These are phyloP conservation scores for Powellomyces hirtus DNA, from an alignment of 192 early-diverging fungal genomes.

Conservation along the genomic window DNA sequence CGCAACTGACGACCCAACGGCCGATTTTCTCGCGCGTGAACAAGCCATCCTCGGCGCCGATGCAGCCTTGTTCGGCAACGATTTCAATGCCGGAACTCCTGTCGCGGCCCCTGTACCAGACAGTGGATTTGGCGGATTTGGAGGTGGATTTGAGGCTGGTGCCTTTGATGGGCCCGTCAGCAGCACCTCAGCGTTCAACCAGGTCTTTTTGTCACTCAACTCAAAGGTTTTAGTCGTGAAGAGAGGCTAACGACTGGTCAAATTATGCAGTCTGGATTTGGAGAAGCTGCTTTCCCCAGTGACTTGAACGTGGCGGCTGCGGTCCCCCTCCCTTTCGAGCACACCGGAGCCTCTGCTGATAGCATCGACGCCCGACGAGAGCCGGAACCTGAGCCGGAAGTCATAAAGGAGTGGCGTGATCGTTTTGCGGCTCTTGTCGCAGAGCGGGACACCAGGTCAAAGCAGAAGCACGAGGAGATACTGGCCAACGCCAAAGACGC, in stretches of 20 bases:
- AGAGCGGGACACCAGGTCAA: conserved; percentile 41
- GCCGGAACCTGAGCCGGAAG: conserved; percentile 27
- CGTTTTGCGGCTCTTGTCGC: conserved; percentile 40
- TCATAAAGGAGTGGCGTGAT: conserved; percentile 41
- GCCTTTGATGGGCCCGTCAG: no score
- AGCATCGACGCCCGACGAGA: conserved; percentile 1
- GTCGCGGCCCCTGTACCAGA: neutral
- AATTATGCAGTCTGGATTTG: conserved; percentile 8
- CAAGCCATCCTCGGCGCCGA: conserved; percentile 50
- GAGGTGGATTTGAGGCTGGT: neutral
- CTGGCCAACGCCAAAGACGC: conserved; percentile 43
- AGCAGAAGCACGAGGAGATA: conserved; percentile 41
- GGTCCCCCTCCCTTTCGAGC: neutral
- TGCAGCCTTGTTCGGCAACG: conserved; percentile 54
- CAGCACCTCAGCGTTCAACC: no score
- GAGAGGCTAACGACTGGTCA: no score
- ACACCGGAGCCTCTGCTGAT: conserved; percentile 16
- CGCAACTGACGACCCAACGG: conserved; percentile 32
- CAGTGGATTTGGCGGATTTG: conserved; percentile 3
- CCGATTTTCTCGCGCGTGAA: conserved; percentile 57
- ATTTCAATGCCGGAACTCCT: neutral
- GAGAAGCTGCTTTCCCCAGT: neutral
- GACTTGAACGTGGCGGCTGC: conserved; percentile 10
- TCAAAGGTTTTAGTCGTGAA: no score
- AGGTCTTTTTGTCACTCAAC: no score